Conservation (phyloP, 495 filamentous ascomycete species). For the Penicillium ochrochloron region DNA sequence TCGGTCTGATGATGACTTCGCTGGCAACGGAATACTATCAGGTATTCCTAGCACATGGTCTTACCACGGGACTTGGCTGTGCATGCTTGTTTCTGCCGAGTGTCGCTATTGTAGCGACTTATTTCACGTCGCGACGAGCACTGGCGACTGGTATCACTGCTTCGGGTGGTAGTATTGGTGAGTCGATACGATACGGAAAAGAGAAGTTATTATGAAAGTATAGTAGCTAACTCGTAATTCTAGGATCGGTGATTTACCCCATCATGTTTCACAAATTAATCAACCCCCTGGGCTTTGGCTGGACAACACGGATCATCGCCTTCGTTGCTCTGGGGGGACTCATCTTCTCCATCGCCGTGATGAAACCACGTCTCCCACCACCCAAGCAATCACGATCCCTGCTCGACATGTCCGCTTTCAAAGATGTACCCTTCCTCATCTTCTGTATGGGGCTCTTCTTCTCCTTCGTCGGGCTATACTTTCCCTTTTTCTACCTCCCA, state of each 20-base stretch:
- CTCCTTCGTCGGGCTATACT: slow-evolving; percentile 43
- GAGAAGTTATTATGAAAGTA: not conserved
- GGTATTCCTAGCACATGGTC: slow-evolving; percentile 44
- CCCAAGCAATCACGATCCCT: slow-evolving; percentile 24
- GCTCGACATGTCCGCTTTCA: slow-evolving; percentile 42
- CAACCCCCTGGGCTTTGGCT: slow-evolving; percentile 53
- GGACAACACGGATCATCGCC: slow-evolving; percentile 57
- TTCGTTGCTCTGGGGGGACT: slow-evolving; percentile 55
- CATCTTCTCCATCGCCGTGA: slow-evolving; percentile 40
- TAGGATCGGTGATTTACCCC: slow-evolving; percentile 57
- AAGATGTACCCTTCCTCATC: slow-evolving; percentile 40
- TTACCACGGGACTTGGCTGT: slow-evolving; percentile 48
- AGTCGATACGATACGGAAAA: slow-evolving; percentile 12
- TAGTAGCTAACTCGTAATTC: not conserved
- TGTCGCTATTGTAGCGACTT: slow-evolving; percentile 46
- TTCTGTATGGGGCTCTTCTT: slow-evolving; percentile 36
- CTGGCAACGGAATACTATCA: slow-evolving; percentile 45
- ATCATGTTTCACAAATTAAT: slow-evolving; percentile 57
- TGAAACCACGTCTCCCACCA: slow-evolving; percentile 32
- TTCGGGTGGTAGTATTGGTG: slow-evolving; percentile 46
- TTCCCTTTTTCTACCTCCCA: slow-evolving; percentile 50
- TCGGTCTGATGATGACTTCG: slow-evolving; percentile 56
- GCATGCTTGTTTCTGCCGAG: slow-evolving; percentile 47
- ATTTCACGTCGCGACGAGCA: slow-evolving; percentile 47
- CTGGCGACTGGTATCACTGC: slow-evolving; percentile 53